Evolutionary conservation across 768 basidiomycete species (phyloP), one percentile per base, ranked within the genome.

Genomic region (Chlorophyllum brunneum): DNA sequence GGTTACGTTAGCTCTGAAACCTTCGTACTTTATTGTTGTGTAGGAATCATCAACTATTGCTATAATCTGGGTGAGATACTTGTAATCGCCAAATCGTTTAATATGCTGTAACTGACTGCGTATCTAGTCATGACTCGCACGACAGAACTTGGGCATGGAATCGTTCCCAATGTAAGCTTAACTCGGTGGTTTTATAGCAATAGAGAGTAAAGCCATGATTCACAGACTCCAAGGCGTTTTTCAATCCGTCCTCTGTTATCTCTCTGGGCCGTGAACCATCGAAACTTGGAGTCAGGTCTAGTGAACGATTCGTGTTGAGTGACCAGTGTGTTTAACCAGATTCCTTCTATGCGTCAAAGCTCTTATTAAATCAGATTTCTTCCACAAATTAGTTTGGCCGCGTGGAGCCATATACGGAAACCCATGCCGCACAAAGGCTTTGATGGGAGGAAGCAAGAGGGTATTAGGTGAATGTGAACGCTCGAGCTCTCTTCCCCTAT

Each of bases 221-320:
- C 10, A 5, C 26, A 49, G 48, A 30, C 16, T 49, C 5, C 48
- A 49, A 30, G 48, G 37, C n/a, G 38, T 39, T 4, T 22, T 49
- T 20, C 37, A 49, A n/a, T 49, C 48, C 11, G 37, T 31, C 30
- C 37, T 49, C 8, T 40, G 37, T 49, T 20, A 40, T 41, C 18
- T 49, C 40, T 13, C 38, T 49, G 8, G 48, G 37, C 20, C 48
- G 48, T 10, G 38, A 49, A 10, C 37, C 48, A 29, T 49, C 48
- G 4, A 38, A 40, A 11, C 10, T 49, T 5, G 48, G 27, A 24
- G 5, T 27, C 2, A 8, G 36, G 24, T n/a, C 13, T 13, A 26
- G 24, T 15, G 23, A 56, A 66, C 44, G 49, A 76, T 52, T 69
- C 68, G 48, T 43, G 13, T 13, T 15, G 45, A 54, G 8, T 23